Conservation (phyloP, 257 asterid genomes). For the Solanum gracilifrons region DNA sequence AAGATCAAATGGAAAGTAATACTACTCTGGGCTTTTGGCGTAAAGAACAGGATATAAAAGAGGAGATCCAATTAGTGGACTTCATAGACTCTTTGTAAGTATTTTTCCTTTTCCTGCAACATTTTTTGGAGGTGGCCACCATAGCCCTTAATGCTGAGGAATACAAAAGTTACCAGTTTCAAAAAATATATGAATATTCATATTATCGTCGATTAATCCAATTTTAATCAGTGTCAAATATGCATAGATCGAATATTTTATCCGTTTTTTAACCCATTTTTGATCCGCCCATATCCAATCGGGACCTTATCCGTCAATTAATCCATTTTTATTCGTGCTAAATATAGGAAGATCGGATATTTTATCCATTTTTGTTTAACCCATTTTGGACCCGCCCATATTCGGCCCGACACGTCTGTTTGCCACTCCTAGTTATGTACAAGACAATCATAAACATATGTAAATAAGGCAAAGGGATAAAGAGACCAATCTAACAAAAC, state of each 20-base stretch:
- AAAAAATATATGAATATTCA: neutral
- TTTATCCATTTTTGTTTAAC: neutral
- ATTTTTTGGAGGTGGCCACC: neutral
- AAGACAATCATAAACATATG: neutral
- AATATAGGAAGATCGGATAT: neutral
- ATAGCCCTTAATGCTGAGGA: neutral
- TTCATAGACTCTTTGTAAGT: neutral
- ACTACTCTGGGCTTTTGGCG: neutral
- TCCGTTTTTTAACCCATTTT: neutral
- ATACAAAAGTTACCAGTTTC: neutral
- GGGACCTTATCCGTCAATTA: neutral
- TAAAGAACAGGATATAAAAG: neutral
- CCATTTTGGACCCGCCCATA: neutral
- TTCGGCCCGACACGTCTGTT: neutral
- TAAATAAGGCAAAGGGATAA: neutral
- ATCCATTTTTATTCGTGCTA: neutral
- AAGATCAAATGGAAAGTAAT: neutral
- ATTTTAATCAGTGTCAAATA: neutral
- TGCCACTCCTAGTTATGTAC: neutral
- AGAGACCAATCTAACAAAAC: neutral
- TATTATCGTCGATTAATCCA: neutral
- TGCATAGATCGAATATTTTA: neutral
- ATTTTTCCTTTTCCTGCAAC: neutral
- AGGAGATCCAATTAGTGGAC: neutral
- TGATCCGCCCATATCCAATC: neutral